A percentile compares a stretch with the other conserved stretches of the same genome.
phyloP scores from a whole-genome alignment of 768 basidiomycete genomes.

The Chiua virens region DNA sequence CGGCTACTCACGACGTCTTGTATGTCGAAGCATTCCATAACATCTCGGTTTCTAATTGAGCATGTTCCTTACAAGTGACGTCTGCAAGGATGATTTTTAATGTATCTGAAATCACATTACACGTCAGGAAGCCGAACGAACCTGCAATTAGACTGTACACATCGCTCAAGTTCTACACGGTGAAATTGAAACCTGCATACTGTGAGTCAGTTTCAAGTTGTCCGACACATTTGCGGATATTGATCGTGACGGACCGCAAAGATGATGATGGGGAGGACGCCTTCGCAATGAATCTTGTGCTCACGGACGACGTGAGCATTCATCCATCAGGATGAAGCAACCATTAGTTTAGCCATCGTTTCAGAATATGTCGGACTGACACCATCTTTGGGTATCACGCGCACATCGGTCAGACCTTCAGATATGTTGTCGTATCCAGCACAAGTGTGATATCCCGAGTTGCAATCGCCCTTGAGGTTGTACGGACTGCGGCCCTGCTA shows the following conservation, averaged over 20 bases:
- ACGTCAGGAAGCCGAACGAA: constrained; percentile 10
- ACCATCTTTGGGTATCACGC: too few relatives aligned
- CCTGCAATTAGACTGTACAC: constrained; percentile 7
- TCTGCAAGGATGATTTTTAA: not conserved
- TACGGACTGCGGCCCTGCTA: too few relatives aligned
- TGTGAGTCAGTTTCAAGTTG: not conserved
- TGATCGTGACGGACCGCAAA: not conserved
- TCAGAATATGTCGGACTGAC: too few relatives aligned
- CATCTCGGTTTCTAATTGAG: too few relatives aligned
- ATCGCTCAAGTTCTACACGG: constrained; percentile 4
- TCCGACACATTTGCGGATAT: not conserved
- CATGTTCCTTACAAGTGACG: too few relatives aligned
- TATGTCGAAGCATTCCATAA: not conserved
- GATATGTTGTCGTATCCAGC: too few relatives aligned
- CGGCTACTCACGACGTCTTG: constrained; percentile 1
- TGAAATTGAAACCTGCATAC: not conserved
- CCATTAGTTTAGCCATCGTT: too few relatives aligned
- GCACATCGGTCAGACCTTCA: too few relatives aligned
- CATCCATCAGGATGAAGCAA: not conserved
- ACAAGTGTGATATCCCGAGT: too few relatives aligned
- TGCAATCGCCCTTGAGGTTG: too few relatives aligned
- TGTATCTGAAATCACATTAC: constrained; percentile 4
- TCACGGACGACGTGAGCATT: not conserved
- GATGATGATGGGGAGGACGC: constrained; percentile 2
- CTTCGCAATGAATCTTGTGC: constrained; percentile 1